Evolutionary conservation across 768 basidiomycete species (phyloP), one percentile per base, ranked within the genome.

Genomic region (Dioszegia hungarica): DNA sequence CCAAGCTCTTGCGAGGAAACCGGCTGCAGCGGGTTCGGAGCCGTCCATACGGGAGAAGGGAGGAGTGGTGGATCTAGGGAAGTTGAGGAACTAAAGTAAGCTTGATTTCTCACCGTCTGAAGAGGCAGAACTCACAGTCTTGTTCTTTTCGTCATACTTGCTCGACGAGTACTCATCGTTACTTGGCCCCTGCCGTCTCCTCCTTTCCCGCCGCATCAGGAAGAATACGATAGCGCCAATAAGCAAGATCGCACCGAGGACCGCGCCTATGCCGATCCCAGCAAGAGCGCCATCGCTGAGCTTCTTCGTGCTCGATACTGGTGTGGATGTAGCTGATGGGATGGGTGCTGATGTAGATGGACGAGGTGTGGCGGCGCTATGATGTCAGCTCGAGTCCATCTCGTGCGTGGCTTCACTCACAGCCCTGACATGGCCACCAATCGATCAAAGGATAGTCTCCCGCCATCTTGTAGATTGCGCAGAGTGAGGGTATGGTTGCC

Each of bases 391-490:
- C 38, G 11, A 14, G 25, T 11, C 29, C n/a, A 22, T 25, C 27
- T n/a, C 8, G 3, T 5, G 14, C 33, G 27, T 27, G n/a, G 22
- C 15, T 5, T 43, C 9, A 61, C 68, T 53, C 27, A 70, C 68
- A 63, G 20, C 10, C 57, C 49, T 0, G 63, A 58, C 38, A 58
- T 54, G 2, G 59, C 34, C 11, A 65, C 57, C 14, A 70, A 45
- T 6, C 63, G 48, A 37, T 70, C 68, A 41, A 70, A 64, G 8
- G 52, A 57, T 15, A 70, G 46, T 39, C 68, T 37, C 40, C 47
- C 55, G 14, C 63, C 68, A 38, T 61, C 39, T 5, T 57, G 58
- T 5, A 59, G 17, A 45, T 70, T 70, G 24, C 59, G 29, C 6
- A 70, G 39, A 0, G 59, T 60, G 11, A 70, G n/a, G 20, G 24